A percentile compares a stretch with the other conserved stretches of the same genome.
These are phyloP conservation scores for Thoreauomyces humboldtii DNA, from an alignment of 192 early-diverging fungal species.

Conservation along the genomic window DNA sequence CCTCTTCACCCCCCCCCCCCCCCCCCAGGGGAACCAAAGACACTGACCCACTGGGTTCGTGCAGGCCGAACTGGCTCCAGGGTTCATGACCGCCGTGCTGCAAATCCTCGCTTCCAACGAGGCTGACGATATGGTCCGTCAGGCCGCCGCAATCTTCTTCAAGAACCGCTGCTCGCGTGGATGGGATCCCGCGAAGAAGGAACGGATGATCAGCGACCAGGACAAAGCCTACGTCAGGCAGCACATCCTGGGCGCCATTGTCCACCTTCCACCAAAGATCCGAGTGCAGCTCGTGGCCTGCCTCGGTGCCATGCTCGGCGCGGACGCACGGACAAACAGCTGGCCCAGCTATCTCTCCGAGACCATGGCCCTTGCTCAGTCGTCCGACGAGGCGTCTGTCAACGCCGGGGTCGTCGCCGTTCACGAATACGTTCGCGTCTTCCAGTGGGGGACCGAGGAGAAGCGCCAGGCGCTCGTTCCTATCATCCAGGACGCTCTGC, in stretches of 20 bases:
- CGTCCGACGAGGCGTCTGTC: constrained; percentile 61
- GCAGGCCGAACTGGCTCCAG: constrained; percentile 42
- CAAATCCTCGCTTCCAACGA: constrained; percentile 31
- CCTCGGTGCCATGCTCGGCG: constrained; percentile 69
- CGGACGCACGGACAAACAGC: constrained; percentile 65
- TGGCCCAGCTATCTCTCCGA: constrained; percentile 79
- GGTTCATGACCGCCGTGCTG: constrained; percentile 50
- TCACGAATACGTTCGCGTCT: constrained; percentile 76
- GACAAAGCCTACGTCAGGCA: constrained; percentile 71
- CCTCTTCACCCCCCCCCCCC: no score
- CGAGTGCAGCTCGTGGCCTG: constrained; percentile 72
- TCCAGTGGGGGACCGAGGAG: constrained; percentile 65
- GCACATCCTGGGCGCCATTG: constrained; percentile 74
- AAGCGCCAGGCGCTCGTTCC: constrained; percentile 67
- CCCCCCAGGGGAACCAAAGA: no score
- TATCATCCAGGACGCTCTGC: constrained; percentile 74
- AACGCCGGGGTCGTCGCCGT: constrained; percentile 79
- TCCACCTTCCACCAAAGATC: constrained; percentile 65
- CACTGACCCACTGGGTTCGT: no score
- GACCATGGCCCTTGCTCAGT: constrained; percentile 60
- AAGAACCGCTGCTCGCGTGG: constrained; percentile 77
- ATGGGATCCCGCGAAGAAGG: constrained; percentile 55
- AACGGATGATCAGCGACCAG: constrained; percentile 20
- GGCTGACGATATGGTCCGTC: constrained; percentile 28
- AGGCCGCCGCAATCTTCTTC: constrained; percentile 78